phyloP scores from a whole-genome alignment of 371 early-diverging fungal species.

The Actinomucor elegans region DNA sequence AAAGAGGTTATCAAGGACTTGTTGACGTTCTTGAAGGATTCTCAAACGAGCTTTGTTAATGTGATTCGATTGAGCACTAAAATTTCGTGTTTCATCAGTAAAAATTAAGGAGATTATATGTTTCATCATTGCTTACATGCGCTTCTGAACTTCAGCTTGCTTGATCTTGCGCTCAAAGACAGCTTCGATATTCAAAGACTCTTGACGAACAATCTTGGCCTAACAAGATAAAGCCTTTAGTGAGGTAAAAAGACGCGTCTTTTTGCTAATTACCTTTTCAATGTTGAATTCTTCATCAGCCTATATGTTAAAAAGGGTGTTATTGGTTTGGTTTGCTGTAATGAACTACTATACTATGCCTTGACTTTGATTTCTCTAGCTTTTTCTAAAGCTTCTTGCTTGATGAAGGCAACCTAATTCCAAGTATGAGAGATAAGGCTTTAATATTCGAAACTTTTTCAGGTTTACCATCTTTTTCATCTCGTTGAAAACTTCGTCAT shows the following conservation, averaged over 20 bases:
- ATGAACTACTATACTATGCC: constrained; percentile 37
- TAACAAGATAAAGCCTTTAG: constrained; percentile 16
- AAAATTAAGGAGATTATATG: background rate
- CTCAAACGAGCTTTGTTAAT: constrained; percentile 93
- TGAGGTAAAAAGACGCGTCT: background rate
- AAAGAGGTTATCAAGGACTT: constrained; percentile 79
- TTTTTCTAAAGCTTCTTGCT: constrained; percentile 97
- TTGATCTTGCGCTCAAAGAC: constrained; percentile 88
- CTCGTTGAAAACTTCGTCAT: constrained; percentile 88
- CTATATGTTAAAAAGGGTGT: constrained; percentile 23
- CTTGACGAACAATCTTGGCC: constrained; percentile 92
- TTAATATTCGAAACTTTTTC: too few relatives aligned
- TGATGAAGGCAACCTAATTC: constrained; percentile 90
- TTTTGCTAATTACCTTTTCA: constrained; percentile 76
- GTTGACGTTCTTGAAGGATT: constrained; percentile 87
- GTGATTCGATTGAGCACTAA: constrained; percentile 90
- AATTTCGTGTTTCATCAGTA: constrained; percentile 4
- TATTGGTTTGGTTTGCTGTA: background rate
- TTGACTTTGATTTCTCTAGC: constrained; percentile 98
- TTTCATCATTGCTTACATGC: constrained; percentile 63
- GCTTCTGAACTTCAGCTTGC: constrained; percentile 88
- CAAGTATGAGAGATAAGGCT: too few relatives aligned
- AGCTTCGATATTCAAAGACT: constrained; percentile 86
- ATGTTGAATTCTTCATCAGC: constrained; percentile 99
- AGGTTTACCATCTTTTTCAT: constrained; percentile 88